Evolutionary conservation across 805 yeast species (phyloP), one percentile per base, ranked within the genome.

Genomic region (Jamesozyma lodderae): DNA sequence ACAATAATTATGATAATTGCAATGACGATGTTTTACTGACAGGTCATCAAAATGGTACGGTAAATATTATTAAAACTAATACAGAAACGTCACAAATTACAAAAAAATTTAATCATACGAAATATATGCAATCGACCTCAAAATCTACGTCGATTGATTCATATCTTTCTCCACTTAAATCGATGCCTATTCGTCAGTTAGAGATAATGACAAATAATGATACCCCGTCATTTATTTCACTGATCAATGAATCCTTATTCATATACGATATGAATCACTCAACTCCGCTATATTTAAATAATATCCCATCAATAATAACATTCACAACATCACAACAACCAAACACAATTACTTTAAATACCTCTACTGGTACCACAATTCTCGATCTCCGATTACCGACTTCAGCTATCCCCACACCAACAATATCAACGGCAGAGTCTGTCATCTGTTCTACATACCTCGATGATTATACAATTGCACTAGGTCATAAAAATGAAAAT

Each of bases 1-100:
- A 21, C 15, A 26, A 30, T 15, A 13, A 13, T 15, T n/a, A 13
- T n/a, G 42, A 41, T 15, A 32, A 38, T 16, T 40, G 44, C 4
- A 47, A 49, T 26, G 41, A 44, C 14, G 47, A 47, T 16, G 10
- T 45, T 16, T 15, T 81, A 32, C 52, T 77, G n/a, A 70, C 94
- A 0, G 95, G 95, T 9, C 92, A 86, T 55, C 72, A 70, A 36
- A 73, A 75, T 41, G 96, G 96, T 2, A 63, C 72, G 38, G 84
- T 78, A 0, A 84, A 88, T 57, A 57, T 87, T 42, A 74, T 84
- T 3, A 65, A 80, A 14, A 67, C 86, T 7, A 52, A 64, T 7
- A 64, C 62, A 4, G 69, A 69, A 18, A 65, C 70, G 39, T 95
- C 96, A 0, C 85, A 78, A 55, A 80, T 87, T 16, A 63, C 81